Conservation (phyloP, 176 grass and related monocot genomes). For the Juncus inflexus region DNA sequence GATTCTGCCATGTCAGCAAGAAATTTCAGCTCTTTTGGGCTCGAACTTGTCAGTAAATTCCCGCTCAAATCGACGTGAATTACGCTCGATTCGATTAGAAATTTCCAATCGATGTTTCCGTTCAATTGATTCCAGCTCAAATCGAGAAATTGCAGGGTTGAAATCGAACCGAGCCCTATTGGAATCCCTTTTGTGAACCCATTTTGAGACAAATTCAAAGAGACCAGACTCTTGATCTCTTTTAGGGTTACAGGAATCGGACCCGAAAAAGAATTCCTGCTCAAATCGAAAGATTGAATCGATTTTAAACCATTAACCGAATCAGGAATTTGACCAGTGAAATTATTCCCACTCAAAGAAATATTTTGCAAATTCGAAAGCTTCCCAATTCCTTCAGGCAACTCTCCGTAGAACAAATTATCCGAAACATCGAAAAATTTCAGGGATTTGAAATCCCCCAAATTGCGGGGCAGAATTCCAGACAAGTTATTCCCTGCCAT, state of each 20-base stretch:
- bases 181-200: conserved; percentile 77
- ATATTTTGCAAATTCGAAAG: conserved; percentile 76
- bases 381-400: conserved; percentile 56
- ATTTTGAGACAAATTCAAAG: conserved; percentile 69
- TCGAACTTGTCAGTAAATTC: conserved; percentile 69
- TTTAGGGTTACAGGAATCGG: conserved; percentile 46
- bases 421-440: conserved; percentile 78
- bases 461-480: conserved; percentile 46
- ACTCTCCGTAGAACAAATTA: conserved; percentile 56
- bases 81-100: conserved; percentile 71
- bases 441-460: conserved; percentile 63
- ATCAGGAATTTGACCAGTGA: conserved; percentile 62
- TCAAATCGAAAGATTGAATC: conserved; percentile 79
- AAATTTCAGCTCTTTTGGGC: conserved; percentile 75
- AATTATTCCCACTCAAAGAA: conserved; percentile 77
- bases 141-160: conserved; percentile 66
- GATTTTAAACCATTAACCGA: conserved; percentile 58
- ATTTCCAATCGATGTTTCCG: conserved; percentile 87
- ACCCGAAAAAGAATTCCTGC: conserved; percentile 64
- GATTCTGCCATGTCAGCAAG: conserved; percentile 88
- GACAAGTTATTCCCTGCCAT: conserved; percentile 87
- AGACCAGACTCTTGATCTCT: conserved; percentile 56
- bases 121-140: conserved; percentile 87
- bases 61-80: conserved; percentile 87
- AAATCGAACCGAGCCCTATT: conserved; percentile 54